Percentiles rank a stretch among this genome's conserved stretches.
Conservation (phyloP, 352 stramenopile species). For the Pythium sukuiense region DNA sequence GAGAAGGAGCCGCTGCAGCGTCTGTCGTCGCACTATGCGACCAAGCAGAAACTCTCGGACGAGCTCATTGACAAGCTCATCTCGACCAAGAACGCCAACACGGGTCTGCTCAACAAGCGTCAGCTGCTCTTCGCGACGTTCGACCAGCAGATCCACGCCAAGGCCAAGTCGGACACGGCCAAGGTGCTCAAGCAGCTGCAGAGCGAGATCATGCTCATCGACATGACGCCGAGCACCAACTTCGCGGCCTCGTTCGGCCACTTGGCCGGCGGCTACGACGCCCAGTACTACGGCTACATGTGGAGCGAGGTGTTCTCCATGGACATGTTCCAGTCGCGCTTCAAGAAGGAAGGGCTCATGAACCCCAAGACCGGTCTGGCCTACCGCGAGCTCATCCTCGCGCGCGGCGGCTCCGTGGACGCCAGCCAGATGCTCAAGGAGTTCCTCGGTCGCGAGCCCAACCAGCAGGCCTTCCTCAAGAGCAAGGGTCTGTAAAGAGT, state of each 20-base stretch:
- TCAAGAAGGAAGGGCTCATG: slow-evolving; percentile 85
- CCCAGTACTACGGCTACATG: slow-evolving; percentile 89
- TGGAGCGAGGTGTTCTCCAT: slow-evolving; percentile 90
- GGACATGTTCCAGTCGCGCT: slow-evolving; percentile 89
- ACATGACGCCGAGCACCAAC: slow-evolving; percentile 85
- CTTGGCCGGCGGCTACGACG: slow-evolving; percentile 74
- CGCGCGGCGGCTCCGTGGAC: slow-evolving; percentile 75
- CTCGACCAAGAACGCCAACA: slow-evolving; percentile 85
- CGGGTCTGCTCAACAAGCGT: slow-evolving; percentile 79
- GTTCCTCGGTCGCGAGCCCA: slow-evolving; percentile 79
- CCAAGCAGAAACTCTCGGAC: slow-evolving; percentile 78
- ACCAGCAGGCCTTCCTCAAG: slow-evolving; percentile 79
- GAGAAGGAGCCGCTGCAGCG: slow-evolving; percentile 82
- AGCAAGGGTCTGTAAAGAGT: slow-evolving; percentile 63
- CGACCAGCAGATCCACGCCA: slow-evolving; percentile 86
- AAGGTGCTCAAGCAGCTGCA: slow-evolving; percentile 81
- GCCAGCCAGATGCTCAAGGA: slow-evolving; percentile 77
- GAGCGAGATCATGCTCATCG: slow-evolving; percentile 84
- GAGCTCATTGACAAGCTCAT: slow-evolving; percentile 82
- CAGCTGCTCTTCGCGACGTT: slow-evolving; percentile 83
- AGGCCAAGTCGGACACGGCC: slow-evolving; percentile 77
- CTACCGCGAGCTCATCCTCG: slow-evolving; percentile 88
- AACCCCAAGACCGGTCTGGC: slow-evolving; percentile 75
- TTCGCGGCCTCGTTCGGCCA: slow-evolving; percentile 86
- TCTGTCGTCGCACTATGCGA: slow-evolving; percentile 85